These are phyloP conservation scores for Claviceps sp. DNA, from an alignment of 2,329 filamentous ascomycete genomes.

Conservation along the genomic window DNA sequence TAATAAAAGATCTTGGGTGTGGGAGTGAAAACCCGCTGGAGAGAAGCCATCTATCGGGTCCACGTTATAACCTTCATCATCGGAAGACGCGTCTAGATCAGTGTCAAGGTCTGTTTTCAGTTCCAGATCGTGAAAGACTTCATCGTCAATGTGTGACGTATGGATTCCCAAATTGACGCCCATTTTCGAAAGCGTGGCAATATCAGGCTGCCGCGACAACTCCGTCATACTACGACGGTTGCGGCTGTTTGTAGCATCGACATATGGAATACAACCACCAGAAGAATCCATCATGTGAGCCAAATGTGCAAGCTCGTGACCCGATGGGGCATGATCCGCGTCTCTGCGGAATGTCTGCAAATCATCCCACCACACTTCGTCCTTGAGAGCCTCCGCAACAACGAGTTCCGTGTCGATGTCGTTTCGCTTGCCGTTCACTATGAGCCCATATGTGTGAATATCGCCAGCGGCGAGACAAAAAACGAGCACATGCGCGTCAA, in stretches of 20 bases:
- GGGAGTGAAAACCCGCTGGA: slow-evolving; percentile 11
- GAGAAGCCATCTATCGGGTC: slow-evolving; percentile 14
- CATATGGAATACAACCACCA: slow-evolving; percentile 30
- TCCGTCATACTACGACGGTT: slow-evolving; percentile 40
- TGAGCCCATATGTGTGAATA: slow-evolving; percentile 59
- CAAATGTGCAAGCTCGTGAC: slow-evolving; percentile 30
- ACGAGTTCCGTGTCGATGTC: slow-evolving; percentile 42
- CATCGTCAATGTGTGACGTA: slow-evolving; percentile 55
- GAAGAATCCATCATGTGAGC: slow-evolving; percentile 31
- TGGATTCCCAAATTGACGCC: slow-evolving; percentile 61
- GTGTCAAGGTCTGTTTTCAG: slow-evolving; percentile 18
- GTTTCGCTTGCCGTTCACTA: slow-evolving; percentile 55
- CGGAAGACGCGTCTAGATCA: slow-evolving; percentile 18
- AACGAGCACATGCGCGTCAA: slow-evolving; percentile 65
- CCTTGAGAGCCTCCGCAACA: slow-evolving; percentile 52
- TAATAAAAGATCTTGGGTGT: slow-evolving; percentile 4
- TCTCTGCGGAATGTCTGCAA: slow-evolving; percentile 42
- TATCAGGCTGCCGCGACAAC: slow-evolving; percentile 46
- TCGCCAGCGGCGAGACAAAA: slow-evolving; percentile 69
- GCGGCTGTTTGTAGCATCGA: slow-evolving; percentile 13
- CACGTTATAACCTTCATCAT: slow-evolving; percentile 17
- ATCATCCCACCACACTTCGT: slow-evolving; percentile 75
- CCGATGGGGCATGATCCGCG: slow-evolving; percentile 22
- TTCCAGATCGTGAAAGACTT: slow-evolving; percentile 35
- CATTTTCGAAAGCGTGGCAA: slow-evolving; percentile 37